Percentiles rank a stretch among this genome's conserved stretches.
phyloP scores from a whole-genome alignment of 2,329 filamentous ascomycete genomes.

The Anisogramma anomala region DNA sequence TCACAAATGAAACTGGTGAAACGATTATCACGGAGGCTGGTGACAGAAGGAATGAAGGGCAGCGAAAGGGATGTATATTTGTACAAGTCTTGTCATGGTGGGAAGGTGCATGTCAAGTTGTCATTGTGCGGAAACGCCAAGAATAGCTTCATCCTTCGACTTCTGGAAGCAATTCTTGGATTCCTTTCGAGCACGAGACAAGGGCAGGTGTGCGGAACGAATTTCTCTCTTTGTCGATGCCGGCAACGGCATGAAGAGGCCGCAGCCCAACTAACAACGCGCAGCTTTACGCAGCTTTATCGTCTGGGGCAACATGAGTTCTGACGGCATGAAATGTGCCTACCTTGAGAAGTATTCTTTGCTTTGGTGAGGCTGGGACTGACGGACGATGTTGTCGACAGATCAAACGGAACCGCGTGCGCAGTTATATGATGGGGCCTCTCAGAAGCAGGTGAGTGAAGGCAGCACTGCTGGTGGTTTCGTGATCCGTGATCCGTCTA shows the following conservation, averaged over 20 bases:
- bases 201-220: not conserved
- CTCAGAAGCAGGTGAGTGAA: slow-evolving; percentile 20
- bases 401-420: not conserved
- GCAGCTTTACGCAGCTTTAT: too few relatives aligned
- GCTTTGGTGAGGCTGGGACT: not conserved
- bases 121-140: not conserved
- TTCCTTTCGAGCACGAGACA: not conserved
- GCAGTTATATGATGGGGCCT: slow-evolving; percentile 8
- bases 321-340: not conserved
- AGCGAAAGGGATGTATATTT: not conserved
- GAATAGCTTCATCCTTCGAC: not conserved
- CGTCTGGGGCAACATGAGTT: too few relatives aligned
- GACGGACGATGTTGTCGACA: slow-evolving; percentile 4
- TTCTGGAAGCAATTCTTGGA: slow-evolving; percentile 1
- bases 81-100: slow-evolving; percentile 2
- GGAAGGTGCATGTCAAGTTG: slow-evolving; percentile 4
- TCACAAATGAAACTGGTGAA: not conserved
- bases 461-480: slow-evolving; percentile 22
- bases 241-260: not conserved
- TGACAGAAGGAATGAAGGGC: not conserved
- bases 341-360: not conserved
- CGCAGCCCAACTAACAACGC: not conserved
- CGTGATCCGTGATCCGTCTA: slow-evolving; percentile 20
- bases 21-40: not conserved
- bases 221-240: not conserved